phyloP scores from a whole-genome alignment of 495 filamentous ascomycete genomes.

The Pyronema omphalodes region DNA sequence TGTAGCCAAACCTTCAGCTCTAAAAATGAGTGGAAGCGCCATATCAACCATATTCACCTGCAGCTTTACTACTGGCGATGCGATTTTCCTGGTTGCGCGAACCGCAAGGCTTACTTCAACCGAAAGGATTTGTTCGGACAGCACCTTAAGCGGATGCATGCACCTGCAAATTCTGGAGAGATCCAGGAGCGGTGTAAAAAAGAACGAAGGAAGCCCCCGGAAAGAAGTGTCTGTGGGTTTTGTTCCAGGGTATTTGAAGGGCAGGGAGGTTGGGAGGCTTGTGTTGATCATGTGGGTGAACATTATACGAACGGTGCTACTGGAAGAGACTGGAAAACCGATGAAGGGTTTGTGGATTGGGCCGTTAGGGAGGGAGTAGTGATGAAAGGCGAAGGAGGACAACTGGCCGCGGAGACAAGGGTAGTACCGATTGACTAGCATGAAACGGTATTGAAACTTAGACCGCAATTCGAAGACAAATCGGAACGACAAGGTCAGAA shows the following conservation, averaged over 20 bases:
- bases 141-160: constrained; percentile 86
- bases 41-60: constrained; percentile 67
- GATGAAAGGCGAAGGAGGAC: constrained; percentile 31
- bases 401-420: neutral
- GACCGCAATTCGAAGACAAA: too few relatives aligned
- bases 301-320: constrained; percentile 48
- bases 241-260: constrained; percentile 47
- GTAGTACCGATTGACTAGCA: neutral
- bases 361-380: constrained; percentile 40
- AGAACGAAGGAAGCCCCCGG: constrained; percentile 42
- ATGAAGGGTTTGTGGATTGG: constrained; percentile 36
- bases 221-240: constrained; percentile 45
- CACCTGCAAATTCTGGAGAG: constrained; percentile 25
- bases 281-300: constrained; percentile 81
- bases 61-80: constrained; percentile 66
- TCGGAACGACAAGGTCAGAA: too few relatives aligned
- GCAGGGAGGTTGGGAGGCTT: constrained; percentile 50
- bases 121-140: constrained; percentile 88
- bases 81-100: constrained; percentile 43
- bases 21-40: constrained; percentile 96
- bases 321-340: constrained; percentile 38
- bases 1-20: constrained; percentile 71
- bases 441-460: too few relatives aligned
- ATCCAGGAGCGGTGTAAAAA: constrained; percentile 42
- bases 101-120: constrained; percentile 54